Evolutionary conservation across 345 rosid species (phyloP).

Genomic region (Citrus glauca): DNA sequence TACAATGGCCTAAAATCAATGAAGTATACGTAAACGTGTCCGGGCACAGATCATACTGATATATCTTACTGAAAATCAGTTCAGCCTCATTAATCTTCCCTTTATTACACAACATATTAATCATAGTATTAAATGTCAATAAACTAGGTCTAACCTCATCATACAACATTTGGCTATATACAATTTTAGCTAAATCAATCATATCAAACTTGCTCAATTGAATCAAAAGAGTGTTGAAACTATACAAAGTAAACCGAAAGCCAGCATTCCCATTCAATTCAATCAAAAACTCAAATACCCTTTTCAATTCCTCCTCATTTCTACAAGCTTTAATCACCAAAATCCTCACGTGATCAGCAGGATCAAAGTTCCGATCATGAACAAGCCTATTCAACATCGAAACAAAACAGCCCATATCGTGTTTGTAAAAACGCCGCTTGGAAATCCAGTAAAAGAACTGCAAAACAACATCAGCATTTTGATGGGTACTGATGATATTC

Average conservation of each 20-base stretch:
- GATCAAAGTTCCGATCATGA: conserved; percentile 29
- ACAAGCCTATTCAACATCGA: conserved; percentile 55
- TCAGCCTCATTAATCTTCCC: conserved; percentile 51
- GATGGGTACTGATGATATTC: conserved; percentile 38
- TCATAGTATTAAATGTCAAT: conserved; percentile 53
- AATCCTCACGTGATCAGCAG: conserved; percentile 53
- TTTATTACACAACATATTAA: conserved; percentile 51
- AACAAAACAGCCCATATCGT: conserved; percentile 37
- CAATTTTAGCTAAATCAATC: conserved; percentile 42
- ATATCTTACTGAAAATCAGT: conserved; percentile 43
- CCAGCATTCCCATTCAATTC: conserved; percentile 26
- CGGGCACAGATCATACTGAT: conserved; percentile 40
- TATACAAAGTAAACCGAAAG: conserved; percentile 43
- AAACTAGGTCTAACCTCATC: conserved; percentile 52
- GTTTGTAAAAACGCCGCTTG: conserved; percentile 45
- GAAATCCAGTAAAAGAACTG: conserved; percentile 53
- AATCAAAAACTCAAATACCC: conserved; percentile 43
- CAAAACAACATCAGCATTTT: conserved; percentile 26
- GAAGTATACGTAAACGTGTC: conserved; percentile 56
- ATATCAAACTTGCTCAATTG: conserved; percentile 54
- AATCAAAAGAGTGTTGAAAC: conserved; percentile 53
- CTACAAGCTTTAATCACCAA: conserved; percentile 56
- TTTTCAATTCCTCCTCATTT: conserved; percentile 37
- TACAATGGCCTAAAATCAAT: conserved; percentile 64
- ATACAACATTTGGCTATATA: conserved; percentile 36